A percentile compares a stretch with the other conserved stretches of the same genome.
Evolutionary conservation across 805 yeast genomes (phyloP).

Genomic region (Saccharomyces eubayanus): DNA sequence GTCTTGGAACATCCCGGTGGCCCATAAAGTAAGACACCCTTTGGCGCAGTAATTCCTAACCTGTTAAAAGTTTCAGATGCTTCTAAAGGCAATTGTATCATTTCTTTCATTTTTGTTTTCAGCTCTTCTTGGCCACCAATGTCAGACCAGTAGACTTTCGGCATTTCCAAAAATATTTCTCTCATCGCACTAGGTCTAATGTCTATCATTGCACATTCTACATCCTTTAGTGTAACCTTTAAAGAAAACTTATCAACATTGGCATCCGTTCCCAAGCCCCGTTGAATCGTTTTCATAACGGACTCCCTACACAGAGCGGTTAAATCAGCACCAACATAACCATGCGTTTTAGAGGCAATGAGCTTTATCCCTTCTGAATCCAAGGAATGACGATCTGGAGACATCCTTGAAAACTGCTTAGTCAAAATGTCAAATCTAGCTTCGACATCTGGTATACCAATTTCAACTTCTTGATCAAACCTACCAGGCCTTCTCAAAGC

Average conservation of each 20-base stretch:
- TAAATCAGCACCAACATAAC: conserved; percentile 95
- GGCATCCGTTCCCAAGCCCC: conserved; percentile 37
- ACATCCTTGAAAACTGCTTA: conserved; percentile 47
- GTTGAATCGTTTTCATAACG: conserved; percentile 71
- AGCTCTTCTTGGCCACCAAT: conserved; percentile 90
- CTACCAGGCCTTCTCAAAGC: conserved; percentile 81
- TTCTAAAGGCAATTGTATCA: conserved; percentile 83
- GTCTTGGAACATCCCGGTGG: conserved; percentile 99
- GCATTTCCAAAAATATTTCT: conserved; percentile 88
- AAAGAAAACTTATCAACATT: conserved; percentile 30
- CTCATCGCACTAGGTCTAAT: conserved; percentile 95
- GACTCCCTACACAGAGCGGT: conserved; percentile 82
- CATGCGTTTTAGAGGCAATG: conserved; percentile 78
- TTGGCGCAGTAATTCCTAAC: conserved; percentile 83
- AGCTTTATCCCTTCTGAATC: conserved; percentile 45
- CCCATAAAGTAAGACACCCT: conserved; percentile 87
- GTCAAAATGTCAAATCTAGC: conserved; percentile 66
- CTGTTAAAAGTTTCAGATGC: conserved; percentile 67
- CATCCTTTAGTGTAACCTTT: conserved; percentile 45
- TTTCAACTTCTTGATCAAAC: conserved; percentile 81
- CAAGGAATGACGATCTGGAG: conserved; percentile 41
- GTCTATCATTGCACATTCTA: conserved; percentile 66
- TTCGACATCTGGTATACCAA: conserved; percentile 83
- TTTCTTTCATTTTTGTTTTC: conserved; percentile 75
- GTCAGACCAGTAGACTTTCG: conserved; percentile 87